phyloP scores from a whole-genome alignment of 2,329 filamentous ascomycete species.

The Ophiostoma sp. region DNA sequence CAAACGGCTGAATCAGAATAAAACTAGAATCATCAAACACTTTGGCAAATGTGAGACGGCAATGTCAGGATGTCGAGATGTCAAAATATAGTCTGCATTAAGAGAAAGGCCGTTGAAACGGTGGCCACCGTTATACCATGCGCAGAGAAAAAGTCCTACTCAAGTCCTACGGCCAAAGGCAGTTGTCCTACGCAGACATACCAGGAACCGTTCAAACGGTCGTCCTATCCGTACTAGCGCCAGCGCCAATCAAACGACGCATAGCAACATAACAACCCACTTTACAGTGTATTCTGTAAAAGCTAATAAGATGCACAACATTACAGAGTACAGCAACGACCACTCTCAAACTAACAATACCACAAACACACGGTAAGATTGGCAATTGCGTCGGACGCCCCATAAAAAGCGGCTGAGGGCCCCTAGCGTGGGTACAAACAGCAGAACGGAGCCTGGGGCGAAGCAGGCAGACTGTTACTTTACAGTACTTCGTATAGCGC shows the following conservation, averaged over 20 bases:
- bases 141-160: slow-evolving; percentile 3
- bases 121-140: background rate
- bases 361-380: slow-evolving; percentile 16
- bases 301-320: background rate
- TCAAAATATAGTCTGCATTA: background rate
- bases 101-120: background rate
- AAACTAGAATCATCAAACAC: slow-evolving; percentile 3
- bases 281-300: too few relatives aligned
- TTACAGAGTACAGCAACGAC: background rate
- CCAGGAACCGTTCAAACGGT: background rate
- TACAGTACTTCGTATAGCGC: background rate
- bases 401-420: slow-evolving; percentile 24
- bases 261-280: too few relatives aligned
- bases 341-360: background rate
- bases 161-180: slow-evolving; percentile 7
- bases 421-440: slow-evolving; percentile 14
- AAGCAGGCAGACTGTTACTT: slow-evolving; percentile 12
- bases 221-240: background rate
- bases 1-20: background rate
- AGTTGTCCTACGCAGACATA: background rate
- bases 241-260: background rate
- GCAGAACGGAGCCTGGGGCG: slow-evolving; percentile 21
- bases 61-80: too few relatives aligned
- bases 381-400: slow-evolving; percentile 12
- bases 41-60: background rate